Percentiles rank a stretch among this genome's conserved stretches.
phyloP scores from a whole-genome alignment of 2,329 filamentous ascomycete genomes.

The Clonostachys rhizophaga region DNA sequence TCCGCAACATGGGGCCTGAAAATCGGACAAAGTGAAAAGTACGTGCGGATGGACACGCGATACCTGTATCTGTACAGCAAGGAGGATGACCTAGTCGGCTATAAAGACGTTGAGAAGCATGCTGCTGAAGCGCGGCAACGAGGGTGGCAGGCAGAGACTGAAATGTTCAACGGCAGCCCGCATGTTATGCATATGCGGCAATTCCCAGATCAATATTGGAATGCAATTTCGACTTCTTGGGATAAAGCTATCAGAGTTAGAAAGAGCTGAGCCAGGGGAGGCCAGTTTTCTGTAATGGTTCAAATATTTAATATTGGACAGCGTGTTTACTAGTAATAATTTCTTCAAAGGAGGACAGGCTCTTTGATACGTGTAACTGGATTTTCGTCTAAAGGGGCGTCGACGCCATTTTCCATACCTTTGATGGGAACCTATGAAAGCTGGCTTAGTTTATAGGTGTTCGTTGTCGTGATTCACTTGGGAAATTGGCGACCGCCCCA shows the following conservation, averaged over 20 bases:
- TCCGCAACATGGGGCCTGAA: conserved; percentile 30
- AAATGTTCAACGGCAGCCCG: conserved; percentile 50
- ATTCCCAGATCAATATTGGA: conserved; percentile 56
- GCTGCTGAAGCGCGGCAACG: conserved; percentile 36
- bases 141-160: conserved; percentile 43
- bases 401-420: too few species aligned
- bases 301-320: too few species aligned
- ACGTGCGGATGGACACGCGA: conserved; percentile 27
- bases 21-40: conserved; percentile 27
- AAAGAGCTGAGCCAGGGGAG: too few species aligned
- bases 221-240: conserved; percentile 25
- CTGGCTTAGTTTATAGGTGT: too few species aligned
- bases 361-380: too few species aligned
- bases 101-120: conserved; percentile 50
- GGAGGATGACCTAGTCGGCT: conserved; percentile 50
- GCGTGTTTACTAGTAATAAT: too few species aligned
- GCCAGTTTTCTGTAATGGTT: too few species aligned
- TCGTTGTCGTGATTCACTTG: too few species aligned
- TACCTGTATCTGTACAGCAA: conserved; percentile 55
- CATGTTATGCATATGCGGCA: conserved; percentile 59
- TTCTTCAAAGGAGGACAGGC: too few species aligned
- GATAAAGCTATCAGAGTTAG: not conserved
- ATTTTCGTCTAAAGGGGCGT: too few species aligned
- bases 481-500: too few species aligned
- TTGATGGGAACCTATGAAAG: too few species aligned